Conservation (phyloP, 2,329 filamentous ascomycete species). For the Trichoderma lentiforme region DNA sequence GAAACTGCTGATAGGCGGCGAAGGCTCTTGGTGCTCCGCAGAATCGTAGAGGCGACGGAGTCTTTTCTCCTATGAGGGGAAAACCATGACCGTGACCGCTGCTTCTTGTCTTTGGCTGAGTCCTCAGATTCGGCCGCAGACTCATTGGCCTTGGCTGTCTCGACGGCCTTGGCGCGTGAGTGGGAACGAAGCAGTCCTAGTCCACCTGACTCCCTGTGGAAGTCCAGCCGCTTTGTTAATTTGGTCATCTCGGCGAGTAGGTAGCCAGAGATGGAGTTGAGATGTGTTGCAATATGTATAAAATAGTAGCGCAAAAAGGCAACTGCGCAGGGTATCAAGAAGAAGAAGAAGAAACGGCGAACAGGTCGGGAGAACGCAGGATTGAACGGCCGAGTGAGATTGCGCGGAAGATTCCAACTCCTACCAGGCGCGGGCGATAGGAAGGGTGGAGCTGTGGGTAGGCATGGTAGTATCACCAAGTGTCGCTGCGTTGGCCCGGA, state of each 20-base stretch:
- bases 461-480: slow-evolving; percentile 14
- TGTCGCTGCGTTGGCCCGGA: neutral
- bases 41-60: slow-evolving; percentile 11
- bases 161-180: neutral
- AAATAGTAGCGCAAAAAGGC: slow-evolving; percentile 6
- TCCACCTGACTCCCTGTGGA: slow-evolving; percentile 3
- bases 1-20: slow-evolving; percentile 14
- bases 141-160: neutral
- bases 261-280: neutral
- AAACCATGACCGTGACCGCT: slow-evolving; percentile 17
- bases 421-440: slow-evolving; percentile 15
- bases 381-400: neutral
- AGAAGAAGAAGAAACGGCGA: slow-evolving; percentile 6
- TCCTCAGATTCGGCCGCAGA: neutral
- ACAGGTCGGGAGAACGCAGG: neutral
- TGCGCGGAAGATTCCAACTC: slow-evolving; percentile 8
- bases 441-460: slow-evolving; percentile 11
- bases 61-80: slow-evolving; percentile 16
- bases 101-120: slow-evolving; percentile 7
- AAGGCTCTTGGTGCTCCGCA: slow-evolving; percentile 12
- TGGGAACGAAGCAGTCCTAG: slow-evolving; percentile 6
- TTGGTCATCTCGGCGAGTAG: slow-evolving; percentile 3
- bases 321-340: slow-evolving; percentile 15
- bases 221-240: slow-evolving; percentile 10
- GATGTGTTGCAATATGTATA: neutral